Base-by-base conservation (phyloP, 31 red algal genomes). In the Porphyra umbilicalis region DNA sequence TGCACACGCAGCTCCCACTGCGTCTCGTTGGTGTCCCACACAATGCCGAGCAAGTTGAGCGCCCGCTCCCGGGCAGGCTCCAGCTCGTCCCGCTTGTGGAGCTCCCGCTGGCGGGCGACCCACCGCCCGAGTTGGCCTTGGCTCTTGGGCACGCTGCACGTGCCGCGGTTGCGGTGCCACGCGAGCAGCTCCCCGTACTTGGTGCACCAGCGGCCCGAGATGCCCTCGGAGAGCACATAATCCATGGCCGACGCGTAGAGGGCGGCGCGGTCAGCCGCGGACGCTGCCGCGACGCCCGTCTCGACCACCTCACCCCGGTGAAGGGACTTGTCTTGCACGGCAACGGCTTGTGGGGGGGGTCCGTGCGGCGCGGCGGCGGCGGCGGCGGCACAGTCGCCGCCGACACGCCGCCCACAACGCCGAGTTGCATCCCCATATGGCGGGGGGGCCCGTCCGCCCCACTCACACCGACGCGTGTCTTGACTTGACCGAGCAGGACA, bases 21-120 rank as follows among this genome's bases (percentile, higher is more conserved):
- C 1, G 92, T 88, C 34, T 85, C 88, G 34, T 86, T 83, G 31
- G 88, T 90, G 68, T 95, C 88, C 92, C 92, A 95, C 8, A 90
- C 88, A 86, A 95, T 90, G 85, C 83, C 83, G 79, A 95, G 85
- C 33, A 76, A 20, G 44, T 90, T 88, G n/a, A 95, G 85, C 71
- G 80, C 80, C 18, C 90, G 84, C 34, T 90, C 87, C 35, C 92
- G 44, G 15, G 39, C 67, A n/a, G 76, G 78, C 76, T 88, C 86
- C 2, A 93, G 81, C 80, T 94, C 92, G 87, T 35, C 75, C 29
- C 15, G 71, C 80, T 86, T 87, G 35, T 90, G 87, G 37, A 88
- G 71, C 68, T 95, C 92, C 18, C 92, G 87, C 67, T 95, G 92
- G 29, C 92, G 84, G 15, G 88, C 92, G 39, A 95, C 92, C 92